phyloP scores from a whole-genome alignment of 2,329 filamentous ascomycete genomes.

The Hansfordia pulvinata region DNA sequence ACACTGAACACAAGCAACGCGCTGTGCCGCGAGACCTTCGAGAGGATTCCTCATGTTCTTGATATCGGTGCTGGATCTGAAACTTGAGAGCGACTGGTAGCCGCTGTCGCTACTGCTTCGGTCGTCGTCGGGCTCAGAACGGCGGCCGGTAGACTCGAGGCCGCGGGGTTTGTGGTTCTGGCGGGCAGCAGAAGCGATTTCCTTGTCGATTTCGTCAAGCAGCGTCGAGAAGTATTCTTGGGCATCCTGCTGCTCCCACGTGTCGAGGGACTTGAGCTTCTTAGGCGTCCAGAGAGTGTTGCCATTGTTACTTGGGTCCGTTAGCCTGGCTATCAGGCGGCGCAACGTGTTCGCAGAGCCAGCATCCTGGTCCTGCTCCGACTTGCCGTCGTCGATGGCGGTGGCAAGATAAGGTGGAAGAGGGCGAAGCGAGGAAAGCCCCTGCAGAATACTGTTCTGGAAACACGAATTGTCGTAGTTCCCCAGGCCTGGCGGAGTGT shows the following conservation, averaged over 20 bases:
- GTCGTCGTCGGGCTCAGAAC: constrained; percentile 25
- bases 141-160: constrained; percentile 22
- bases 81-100: constrained; percentile 31
- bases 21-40: constrained; percentile 76
- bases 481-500: constrained; percentile 55
- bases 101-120: constrained; percentile 38
- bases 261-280: constrained; percentile 82
- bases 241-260: constrained; percentile 92
- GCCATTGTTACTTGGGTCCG: constrained; percentile 56
- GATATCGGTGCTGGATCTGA: constrained; percentile 19
- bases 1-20: constrained; percentile 76
- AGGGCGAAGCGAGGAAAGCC: constrained; percentile 60
- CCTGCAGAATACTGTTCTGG: constrained; percentile 89
- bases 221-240: constrained; percentile 95
- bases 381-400: constrained; percentile 16
- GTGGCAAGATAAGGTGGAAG: constrained; percentile 52
- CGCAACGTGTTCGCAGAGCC: constrained; percentile 38
- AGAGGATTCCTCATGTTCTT: constrained; percentile 55
- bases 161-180: constrained; percentile 18
- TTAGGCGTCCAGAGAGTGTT: constrained; percentile 69
- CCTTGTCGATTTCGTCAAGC: constrained; percentile 71
- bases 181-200: constrained; percentile 41
- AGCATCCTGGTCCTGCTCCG: constrained; percentile 13
- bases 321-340: constrained; percentile 56
- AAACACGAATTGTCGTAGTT: constrained; percentile 96